phyloP scores from a whole-genome alignment of 768 basidiomycete genomes.

The Cystofilobasidium bisporidii region DNA sequence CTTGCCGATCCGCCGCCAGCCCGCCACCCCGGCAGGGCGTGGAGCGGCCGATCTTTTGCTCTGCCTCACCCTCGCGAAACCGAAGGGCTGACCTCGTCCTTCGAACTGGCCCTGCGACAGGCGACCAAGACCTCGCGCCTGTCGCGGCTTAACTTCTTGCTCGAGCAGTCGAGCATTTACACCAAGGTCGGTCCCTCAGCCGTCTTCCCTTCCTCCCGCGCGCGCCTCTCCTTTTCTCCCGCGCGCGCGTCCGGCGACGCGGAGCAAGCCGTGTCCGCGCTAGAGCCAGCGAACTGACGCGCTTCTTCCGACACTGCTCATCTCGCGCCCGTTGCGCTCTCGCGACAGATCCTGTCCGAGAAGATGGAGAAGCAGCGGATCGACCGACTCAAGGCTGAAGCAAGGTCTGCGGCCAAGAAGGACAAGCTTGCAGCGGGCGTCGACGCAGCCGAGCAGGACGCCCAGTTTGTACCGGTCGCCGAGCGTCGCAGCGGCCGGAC shows the following conservation, averaged over 20 bases:
- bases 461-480: conserved; percentile 23
- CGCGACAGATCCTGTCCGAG: conserved; percentile 52
- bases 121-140: not conserved
- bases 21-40: too few relatives aligned
- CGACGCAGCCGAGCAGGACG: conserved; percentile 19
- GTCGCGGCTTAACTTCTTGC: conserved; percentile 52
- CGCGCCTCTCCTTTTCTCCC: not conserved
- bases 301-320: too few relatives aligned
- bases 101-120: not conserved
- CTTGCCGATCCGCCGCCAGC: too few relatives aligned
- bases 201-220: too few relatives aligned
- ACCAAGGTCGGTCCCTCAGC: conserved; percentile 41
- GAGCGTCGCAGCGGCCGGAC: conserved; percentile 14
- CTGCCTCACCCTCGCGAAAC: too few relatives aligned
- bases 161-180: conserved; percentile 68
- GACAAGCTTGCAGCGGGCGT: conserved; percentile 30
- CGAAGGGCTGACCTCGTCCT: too few relatives aligned
- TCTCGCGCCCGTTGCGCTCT: not conserved
- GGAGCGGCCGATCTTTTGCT: not conserved
- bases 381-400: conserved; percentile 34
- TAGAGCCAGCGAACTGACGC: too few relatives aligned
- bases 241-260: not conserved
- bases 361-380: conserved; percentile 54
- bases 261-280: too few relatives aligned
- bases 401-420: conserved; percentile 37